These are phyloP conservation scores for Leishmania amazonensis DNA, from an alignment of 208 protist species.

Conservation along the genomic window DNA sequence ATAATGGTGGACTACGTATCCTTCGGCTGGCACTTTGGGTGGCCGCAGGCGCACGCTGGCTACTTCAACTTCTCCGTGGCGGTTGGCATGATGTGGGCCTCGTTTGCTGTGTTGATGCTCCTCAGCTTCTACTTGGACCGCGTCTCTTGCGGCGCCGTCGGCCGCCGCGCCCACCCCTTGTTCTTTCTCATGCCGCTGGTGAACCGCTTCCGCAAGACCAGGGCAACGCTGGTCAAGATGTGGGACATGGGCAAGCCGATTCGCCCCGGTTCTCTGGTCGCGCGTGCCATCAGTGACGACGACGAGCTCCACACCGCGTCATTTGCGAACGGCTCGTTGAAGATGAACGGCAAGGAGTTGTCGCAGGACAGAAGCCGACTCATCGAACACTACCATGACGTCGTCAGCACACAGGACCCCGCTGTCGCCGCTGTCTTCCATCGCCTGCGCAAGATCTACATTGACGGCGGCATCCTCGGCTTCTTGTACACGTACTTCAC, in stretches of 20 bases:
- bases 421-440: slow-evolving; percentile 45
- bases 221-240: slow-evolving; percentile 33
- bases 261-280: slow-evolving; percentile 27
- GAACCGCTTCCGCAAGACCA: slow-evolving; percentile 40
- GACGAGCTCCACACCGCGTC: slow-evolving; percentile 3
- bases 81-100: slow-evolving; percentile 83
- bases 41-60: slow-evolving; percentile 35
- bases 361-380: slow-evolving; percentile 4
- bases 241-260: slow-evolving; percentile 32
- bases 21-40: slow-evolving; percentile 42
- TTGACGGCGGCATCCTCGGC: slow-evolving; percentile 59
- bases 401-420: slow-evolving; percentile 37
- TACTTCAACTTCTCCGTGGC: slow-evolving; percentile 53
- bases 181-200: slow-evolving; percentile 72
- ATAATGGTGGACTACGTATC: slow-evolving; percentile 61
- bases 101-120: slow-evolving; percentile 62
- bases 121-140: slow-evolving; percentile 86
- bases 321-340: slow-evolving; percentile 13
- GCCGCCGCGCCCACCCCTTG: slow-evolving; percentile 55
- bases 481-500: slow-evolving; percentile 75
- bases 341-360: slow-evolving; percentile 8
- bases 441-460: slow-evolving; percentile 64
- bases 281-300: slow-evolving; percentile 4
- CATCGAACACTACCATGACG: slow-evolving; percentile 51
- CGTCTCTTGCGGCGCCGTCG: slow-evolving; percentile 70